A percentile compares a stretch with the other conserved stretches of the same genome.
phyloP scores from a whole-genome alignment of 176 grass and related monocot genomes.

The Hsuehochloa calcarea region DNA sequence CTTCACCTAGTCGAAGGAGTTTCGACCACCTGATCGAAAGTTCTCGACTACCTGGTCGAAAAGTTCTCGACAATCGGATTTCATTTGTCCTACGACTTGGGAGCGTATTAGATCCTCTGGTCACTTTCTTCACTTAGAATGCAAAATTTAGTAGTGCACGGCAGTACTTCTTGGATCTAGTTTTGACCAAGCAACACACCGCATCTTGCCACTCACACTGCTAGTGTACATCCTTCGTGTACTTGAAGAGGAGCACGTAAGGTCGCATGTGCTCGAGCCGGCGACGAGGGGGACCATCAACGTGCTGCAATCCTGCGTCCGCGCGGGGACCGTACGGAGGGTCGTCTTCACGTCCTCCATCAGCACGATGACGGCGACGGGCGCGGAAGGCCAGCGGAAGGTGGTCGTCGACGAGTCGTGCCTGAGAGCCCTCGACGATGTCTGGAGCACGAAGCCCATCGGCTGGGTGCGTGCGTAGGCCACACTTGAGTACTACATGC shows the following conservation, averaged over 20 bases:
- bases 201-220: neutral
- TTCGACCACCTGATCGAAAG: too few species aligned
- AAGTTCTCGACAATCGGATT: too few species aligned
- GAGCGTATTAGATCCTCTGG: too few species aligned
- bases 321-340: slow-evolving; percentile 44
- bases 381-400: slow-evolving; percentile 23
- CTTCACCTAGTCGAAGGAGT: too few species aligned
- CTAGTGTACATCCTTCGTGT: neutral
- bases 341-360: slow-evolving; percentile 90
- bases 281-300: slow-evolving; percentile 65
- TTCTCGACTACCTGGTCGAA: too few species aligned
- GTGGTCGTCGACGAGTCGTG: slow-evolving; percentile 71
- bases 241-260: slow-evolving; percentile 61
- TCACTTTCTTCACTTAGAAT: too few species aligned
- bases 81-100: too few species aligned
- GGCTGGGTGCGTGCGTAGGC: slow-evolving; percentile 59
- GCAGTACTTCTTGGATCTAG: neutral
- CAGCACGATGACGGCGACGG: slow-evolving; percentile 64
- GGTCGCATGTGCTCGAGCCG: slow-evolving; percentile 53
- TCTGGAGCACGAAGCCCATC: slow-evolving; percentile 66
- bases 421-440: slow-evolving; percentile 22
- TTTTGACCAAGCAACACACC: neutral
- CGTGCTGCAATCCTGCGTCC: slow-evolving; percentile 63
- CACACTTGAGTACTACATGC: too few species aligned
- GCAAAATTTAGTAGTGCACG: too few species aligned